A percentile compares a stretch with the other conserved stretches of the same genome.
phyloP scores from a whole-genome alignment of 2,329 filamentous ascomycete genomes.

The Cryphonectria radicalis region DNA sequence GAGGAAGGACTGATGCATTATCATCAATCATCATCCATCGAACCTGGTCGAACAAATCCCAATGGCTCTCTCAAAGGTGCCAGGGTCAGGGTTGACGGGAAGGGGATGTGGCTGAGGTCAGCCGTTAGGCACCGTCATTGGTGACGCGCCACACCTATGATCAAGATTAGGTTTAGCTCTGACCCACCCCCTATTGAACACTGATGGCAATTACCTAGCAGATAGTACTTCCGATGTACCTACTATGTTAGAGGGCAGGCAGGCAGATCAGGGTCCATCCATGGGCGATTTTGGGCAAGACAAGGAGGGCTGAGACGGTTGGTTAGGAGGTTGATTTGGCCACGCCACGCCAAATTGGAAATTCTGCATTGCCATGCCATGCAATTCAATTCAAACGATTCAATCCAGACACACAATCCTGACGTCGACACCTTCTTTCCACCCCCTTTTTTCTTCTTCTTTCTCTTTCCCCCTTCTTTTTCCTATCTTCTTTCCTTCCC shows the following conservation, averaged over 20 bases:
- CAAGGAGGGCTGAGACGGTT: not conserved
- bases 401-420: not conserved
- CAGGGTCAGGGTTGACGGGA: constrained; percentile 11
- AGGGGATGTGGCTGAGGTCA: constrained; percentile 14
- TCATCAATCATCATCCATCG: constrained; percentile 14
- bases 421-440: not conserved
- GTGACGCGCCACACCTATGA: constrained; percentile 4
- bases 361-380: constrained; percentile 1
- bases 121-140: not conserved
- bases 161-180: not conserved
- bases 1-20: constrained; percentile 14
- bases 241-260: not conserved
- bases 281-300: not conserved
- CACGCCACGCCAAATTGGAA: not conserved
- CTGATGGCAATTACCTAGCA: not conserved
- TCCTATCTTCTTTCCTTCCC: not conserved
- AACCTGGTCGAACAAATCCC: constrained; percentile 25
- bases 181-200: constrained; percentile 1
- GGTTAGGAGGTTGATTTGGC: constrained; percentile 1
- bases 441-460: not conserved
- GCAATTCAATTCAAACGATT: not conserved
- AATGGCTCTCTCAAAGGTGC: not conserved
- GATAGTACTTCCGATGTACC: not conserved
- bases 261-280: not conserved
- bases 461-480: not conserved